phyloP scores from a whole-genome alignment of 2,329 filamentous ascomycete genomes.

The Celoporthe dispersa region DNA sequence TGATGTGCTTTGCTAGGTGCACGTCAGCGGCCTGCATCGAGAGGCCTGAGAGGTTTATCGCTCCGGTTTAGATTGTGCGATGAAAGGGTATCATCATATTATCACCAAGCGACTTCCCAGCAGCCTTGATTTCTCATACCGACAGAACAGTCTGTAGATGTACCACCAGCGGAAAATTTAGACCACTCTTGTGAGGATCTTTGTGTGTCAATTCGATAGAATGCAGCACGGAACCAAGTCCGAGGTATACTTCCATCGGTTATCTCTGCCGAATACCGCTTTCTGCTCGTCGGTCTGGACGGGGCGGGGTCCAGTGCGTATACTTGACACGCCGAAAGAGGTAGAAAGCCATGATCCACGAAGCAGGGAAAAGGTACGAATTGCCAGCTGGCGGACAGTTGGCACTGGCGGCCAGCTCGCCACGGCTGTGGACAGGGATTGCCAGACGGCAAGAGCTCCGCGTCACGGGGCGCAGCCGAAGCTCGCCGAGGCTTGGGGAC shows the following conservation, averaged over 20 bases:
- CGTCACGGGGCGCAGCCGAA: background rate
- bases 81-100: background rate
- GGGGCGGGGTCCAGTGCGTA: no score
- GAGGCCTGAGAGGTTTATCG: no score
- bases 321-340: background rate
- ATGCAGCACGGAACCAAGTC: no score
- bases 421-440: background rate
- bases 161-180: no score
- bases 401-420: background rate
- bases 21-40: background rate
- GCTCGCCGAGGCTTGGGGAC: background rate
- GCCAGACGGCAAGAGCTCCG: background rate
- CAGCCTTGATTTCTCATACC: background rate
- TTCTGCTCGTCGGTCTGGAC: no score
- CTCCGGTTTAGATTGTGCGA: background rate
- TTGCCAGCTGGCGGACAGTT: constrained; percentile 7
- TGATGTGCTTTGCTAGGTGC: background rate
- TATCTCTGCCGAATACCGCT: no score
- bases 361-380: no score
- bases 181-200: no score
- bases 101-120: background rate
- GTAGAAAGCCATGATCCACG: background rate
- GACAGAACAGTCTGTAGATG: no score
- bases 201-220: no score
- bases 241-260: no score